Percentiles rank a stretch among this genome's conserved stretches.
These are phyloP conservation scores for Suhomyces terraborum DNA, from an alignment of 1,139 yeast genomes.

Conservation along the genomic window DNA sequence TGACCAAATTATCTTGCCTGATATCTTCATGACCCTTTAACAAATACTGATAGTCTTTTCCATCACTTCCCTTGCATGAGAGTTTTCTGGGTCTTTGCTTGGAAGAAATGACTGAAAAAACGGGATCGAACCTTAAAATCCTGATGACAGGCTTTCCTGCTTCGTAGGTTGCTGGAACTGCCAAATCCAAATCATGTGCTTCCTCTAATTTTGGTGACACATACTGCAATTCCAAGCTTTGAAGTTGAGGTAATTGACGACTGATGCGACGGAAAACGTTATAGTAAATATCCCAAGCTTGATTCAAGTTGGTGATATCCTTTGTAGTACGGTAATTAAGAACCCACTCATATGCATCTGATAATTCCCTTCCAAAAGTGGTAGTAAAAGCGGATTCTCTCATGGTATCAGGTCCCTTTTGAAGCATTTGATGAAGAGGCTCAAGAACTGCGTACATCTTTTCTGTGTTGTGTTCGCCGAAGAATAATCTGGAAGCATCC, in stretches of 20 bases:
- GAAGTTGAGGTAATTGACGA: constrained; percentile 84
- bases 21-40: constrained; percentile 98
- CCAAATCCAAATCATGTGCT: constrained; percentile 79
- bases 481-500: constrained; percentile 91
- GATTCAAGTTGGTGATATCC: constrained; percentile 86
- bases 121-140: constrained; percentile 77
- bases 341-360: constrained; percentile 94
- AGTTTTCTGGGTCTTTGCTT: constrained; percentile 93
- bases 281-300: constrained; percentile 97
- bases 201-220: constrained; percentile 88
- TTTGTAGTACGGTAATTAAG: constrained; percentile 79
- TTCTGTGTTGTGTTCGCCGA: constrained; percentile 92
- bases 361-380: constrained; percentile 89
- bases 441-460: constrained; percentile 91
- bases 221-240: constrained; percentile 84
- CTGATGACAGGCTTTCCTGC: constrained; percentile 81
- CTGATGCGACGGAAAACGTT: constrained; percentile 90
- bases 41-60: constrained; percentile 77
- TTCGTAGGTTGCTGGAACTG: constrained; percentile 90
- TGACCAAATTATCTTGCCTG: constrained; percentile 94
- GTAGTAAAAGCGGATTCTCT: constrained; percentile 92
- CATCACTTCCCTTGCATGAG: constrained; percentile 83
- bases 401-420: constrained; percentile 87
- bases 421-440: constrained; percentile 81
- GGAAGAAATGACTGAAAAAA: constrained; percentile 85